Evolutionary conservation across 1,284 basidiomycete genomes (phyloP).

Genomic region (Austroboletus novae-zelandiae): DNA sequence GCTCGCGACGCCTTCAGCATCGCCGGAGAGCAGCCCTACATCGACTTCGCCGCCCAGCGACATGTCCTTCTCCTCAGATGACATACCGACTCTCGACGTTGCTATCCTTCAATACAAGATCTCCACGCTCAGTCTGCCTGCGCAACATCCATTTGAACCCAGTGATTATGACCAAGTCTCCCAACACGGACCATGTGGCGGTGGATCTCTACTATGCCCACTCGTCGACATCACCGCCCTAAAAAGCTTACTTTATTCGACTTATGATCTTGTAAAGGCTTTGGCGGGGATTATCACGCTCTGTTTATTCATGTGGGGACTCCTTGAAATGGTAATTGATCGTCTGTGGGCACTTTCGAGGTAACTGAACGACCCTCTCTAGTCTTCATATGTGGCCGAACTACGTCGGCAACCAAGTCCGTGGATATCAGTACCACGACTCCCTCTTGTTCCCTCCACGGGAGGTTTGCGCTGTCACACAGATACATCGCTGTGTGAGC

Average conservation of each 20-base stretch:
- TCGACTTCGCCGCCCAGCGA: constrained; percentile 17
- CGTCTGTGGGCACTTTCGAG: neutral
- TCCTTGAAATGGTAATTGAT: constrained; percentile 26
- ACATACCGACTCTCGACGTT: constrained; percentile 13
- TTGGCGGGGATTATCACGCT: constrained; percentile 17
- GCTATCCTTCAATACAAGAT: constrained; percentile 12
- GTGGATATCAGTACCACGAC: constrained; percentile 1
- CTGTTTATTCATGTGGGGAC: constrained; percentile 22
- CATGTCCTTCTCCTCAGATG: constrained; percentile 7
- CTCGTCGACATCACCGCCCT: constrained; percentile 1
- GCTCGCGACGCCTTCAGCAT: constrained; percentile 27
- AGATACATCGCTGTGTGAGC: constrained; percentile 5
- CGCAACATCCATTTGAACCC: neutral
- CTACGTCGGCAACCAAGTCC: constrained; percentile 6
- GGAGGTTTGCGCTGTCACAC: constrained; percentile 2
- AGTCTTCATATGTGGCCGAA: constrained; percentile 19
- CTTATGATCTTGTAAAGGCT: constrained; percentile 14
- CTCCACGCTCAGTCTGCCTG: constrained; percentile 1
- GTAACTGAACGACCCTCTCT: constrained; percentile 10
- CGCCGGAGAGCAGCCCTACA: constrained; percentile 21
- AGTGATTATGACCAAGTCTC: neutral
- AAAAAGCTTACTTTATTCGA: constrained; percentile 6
- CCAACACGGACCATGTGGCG: neutral
- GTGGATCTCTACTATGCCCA: neutral
- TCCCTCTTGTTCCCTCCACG: constrained; percentile 15